A percentile compares a stretch with the other conserved stretches of the same genome.
These are phyloP conservation scores for Chaetomiaceae sp. DNA, from an alignment of 2,329 filamentous ascomycete genomes.

Conservation along the genomic window DNA sequence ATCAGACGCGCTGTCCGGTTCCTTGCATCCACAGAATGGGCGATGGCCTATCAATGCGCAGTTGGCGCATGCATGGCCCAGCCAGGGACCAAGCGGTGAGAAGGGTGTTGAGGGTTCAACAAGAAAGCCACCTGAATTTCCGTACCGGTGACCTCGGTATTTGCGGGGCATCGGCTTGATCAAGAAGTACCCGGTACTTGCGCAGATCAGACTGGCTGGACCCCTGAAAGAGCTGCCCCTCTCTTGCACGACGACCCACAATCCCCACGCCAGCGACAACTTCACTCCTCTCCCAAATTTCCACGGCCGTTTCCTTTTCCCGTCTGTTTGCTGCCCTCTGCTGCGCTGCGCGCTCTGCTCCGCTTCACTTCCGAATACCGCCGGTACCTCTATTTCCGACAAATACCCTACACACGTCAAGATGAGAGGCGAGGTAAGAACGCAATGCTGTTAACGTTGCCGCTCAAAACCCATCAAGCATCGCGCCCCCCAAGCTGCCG, in stretches of 20 bases:
- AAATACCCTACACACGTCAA: slow-evolving; percentile 20
- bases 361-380: slow-evolving; percentile 14
- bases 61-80: too few relatives aligned
- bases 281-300: slow-evolving; percentile 15
- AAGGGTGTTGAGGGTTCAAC: too few relatives aligned
- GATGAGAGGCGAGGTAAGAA: slow-evolving; percentile 31
- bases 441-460: not conserved
- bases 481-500: slow-evolving; percentile 16
- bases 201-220: not conserved
- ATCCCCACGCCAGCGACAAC: slow-evolving; percentile 12
- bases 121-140: too few relatives aligned
- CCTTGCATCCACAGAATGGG: too few relatives aligned
- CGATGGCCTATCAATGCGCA: too few relatives aligned
- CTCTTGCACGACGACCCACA: slow-evolving; percentile 15
- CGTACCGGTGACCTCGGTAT: too few relatives aligned
- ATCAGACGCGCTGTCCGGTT: too few relatives aligned
- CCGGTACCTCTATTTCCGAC: slow-evolving; percentile 16
- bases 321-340: slow-evolving; percentile 15
- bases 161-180: too few relatives aligned
- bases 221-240: not conserved
- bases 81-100: too few relatives aligned
- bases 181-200: not conserved
- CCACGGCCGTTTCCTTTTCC: slow-evolving; percentile 17
- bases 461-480: too few relatives aligned
- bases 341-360: slow-evolving; percentile 28